phyloP scores from a whole-genome alignment of 768 basidiomycete species.

The Neoboletus brunneissimus region DNA sequence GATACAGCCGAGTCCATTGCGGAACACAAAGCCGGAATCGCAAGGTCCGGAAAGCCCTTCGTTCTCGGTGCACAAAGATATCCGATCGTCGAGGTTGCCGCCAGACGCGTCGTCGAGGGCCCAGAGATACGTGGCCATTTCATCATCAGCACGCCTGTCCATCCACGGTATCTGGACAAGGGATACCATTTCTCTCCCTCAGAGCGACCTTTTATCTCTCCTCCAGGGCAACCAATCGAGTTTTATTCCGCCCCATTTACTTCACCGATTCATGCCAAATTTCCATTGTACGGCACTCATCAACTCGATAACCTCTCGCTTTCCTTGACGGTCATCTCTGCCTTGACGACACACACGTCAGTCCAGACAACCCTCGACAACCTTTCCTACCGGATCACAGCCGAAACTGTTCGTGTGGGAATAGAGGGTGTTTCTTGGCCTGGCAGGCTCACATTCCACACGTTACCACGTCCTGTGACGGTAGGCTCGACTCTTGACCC shows the following conservation, averaged over 20 bases:
- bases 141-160: conserved; percentile 35
- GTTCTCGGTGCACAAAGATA: conserved; percentile 65
- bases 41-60: conserved; percentile 57
- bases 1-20: conserved; percentile 71
- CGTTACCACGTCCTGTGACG: conserved; percentile 22
- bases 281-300: conserved; percentile 78
- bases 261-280: conserved; percentile 42
- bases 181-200: conserved; percentile 35
- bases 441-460: conserved; percentile 77
- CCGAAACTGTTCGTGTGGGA: conserved; percentile 51
- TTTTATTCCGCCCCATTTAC: conserved; percentile 44
- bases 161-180: conserved; percentile 33
- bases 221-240: conserved; percentile 42
- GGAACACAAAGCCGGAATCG: conserved; percentile 80
- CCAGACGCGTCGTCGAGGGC: conserved; percentile 40
- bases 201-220: conserved; percentile 28
- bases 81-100: conserved; percentile 44
- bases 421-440: conserved; percentile 67
- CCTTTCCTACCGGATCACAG: conserved; percentile 39
- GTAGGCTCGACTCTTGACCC: conserved; percentile 12
- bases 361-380: conserved; percentile 20
- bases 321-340: conserved; percentile 59
- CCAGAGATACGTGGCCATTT: conserved; percentile 41
- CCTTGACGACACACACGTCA: conserved; percentile 44
- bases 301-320: conserved; percentile 83